Conservation (phyloP, 2,329 filamentous ascomycete species). For the Metarhizium sp. region DNA sequence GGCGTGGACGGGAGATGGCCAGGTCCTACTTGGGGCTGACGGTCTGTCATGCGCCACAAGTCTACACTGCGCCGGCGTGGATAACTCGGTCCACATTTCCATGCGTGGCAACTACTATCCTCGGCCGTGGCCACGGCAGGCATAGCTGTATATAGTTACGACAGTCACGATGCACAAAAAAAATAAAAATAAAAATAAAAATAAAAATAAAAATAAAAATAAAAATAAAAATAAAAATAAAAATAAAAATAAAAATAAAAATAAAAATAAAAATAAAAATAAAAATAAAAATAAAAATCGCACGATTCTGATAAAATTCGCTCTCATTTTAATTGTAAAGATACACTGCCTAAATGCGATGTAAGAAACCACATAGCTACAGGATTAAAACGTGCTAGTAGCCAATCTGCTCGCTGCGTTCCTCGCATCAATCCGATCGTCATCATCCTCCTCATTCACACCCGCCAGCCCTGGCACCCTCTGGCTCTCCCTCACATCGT, state of each 20-base stretch:
- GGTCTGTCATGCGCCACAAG: background rate
- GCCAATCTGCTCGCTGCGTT: constrained; percentile 93
- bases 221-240: too few relatives aligned
- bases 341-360: background rate
- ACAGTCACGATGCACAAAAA: background rate
- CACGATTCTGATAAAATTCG: background rate
- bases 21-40: background rate
- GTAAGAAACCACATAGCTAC: background rate
- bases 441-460: constrained; percentile 67
- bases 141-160: background rate
- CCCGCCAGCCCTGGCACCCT: background rate
- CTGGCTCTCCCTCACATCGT: constrained; percentile 18
- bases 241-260: background rate
- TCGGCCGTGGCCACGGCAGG: background rate
- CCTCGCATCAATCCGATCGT: constrained; percentile 87
- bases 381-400: constrained; percentile 75
- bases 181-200: background rate
- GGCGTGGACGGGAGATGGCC: background rate
- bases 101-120: background rate
- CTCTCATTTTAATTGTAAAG: background rate
- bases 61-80: background rate
- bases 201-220: background rate
- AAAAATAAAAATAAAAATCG: background rate
- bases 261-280: too few relatives aligned
- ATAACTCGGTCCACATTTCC: background rate